Evolutionary conservation across 2,329 filamentous ascomycete species (phyloP), one percentile per base, ranked within the genome.

Genomic region (Coniochaeta prunicola): DNA sequence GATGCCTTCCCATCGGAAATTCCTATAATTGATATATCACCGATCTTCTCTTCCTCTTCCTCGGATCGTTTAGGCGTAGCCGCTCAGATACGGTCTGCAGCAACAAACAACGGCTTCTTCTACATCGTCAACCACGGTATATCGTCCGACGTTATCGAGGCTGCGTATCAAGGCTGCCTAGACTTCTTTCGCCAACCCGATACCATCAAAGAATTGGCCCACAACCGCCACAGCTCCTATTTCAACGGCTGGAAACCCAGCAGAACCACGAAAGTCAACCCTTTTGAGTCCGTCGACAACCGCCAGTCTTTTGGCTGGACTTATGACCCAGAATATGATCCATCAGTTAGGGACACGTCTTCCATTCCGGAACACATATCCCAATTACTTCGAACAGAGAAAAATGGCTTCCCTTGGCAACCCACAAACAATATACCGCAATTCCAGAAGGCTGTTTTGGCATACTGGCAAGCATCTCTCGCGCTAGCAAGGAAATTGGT

Each of bases 71-170:
- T 36, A 9, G 21, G 60, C 36, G 60, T 69, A 9, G 60, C 67
- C 28, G 21, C 53, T 28, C 40, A 65, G 45, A 59, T 66, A 31
- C 66, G 60, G 67, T 63, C 70, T 0, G 81, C 81, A 0, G 76
- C 80, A 2, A 74, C 76, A 15, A 78, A 74, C 38, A 81, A 72
- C 0, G 81, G 80, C 2, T 84, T 84, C 70, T 83, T 84, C 68
- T 83, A 83, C 69, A 72, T 83, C 60, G 72, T 71, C 60, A 78
- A 80, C 59, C 80, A 82, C 59, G 76, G 79, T 3, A 75, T 82
- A 26, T 59, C 73, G 0, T 42, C 69, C 1, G 64, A 67, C 28
- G 57, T 68, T 13, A 70, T 66, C 3, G 59, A 68, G 4, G 59
- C 64, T 1, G 73, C 71, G 0, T 70, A 73, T 28, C 57, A 63